These are phyloP conservation scores for Aspergillus novoparasiticus DNA, from an alignment of 2,329 filamentous ascomycete genomes.

Conservation along the genomic window DNA sequence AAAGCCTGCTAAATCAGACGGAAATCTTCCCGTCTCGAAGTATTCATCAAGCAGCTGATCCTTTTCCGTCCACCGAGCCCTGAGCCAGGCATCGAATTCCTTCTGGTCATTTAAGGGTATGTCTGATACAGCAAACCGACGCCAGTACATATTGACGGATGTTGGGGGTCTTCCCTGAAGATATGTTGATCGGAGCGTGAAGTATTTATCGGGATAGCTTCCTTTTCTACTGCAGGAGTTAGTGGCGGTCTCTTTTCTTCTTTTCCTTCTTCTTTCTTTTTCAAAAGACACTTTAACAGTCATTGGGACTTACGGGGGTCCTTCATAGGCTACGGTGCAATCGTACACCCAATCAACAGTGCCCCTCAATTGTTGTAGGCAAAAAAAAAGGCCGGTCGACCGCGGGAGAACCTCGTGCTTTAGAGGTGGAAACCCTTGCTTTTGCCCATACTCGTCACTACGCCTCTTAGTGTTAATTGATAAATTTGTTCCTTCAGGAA, in stretches of 20 bases:
- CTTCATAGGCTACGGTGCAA: slow-evolving; percentile 94
- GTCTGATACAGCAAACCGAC: slow-evolving; percentile 75
- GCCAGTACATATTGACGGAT: slow-evolving; percentile 96
- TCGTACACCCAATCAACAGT: slow-evolving; percentile 68
- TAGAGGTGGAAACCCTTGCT: slow-evolving; percentile 59
- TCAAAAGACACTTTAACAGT: neutral
- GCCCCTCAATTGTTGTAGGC: slow-evolving; percentile 59
- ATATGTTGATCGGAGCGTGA: slow-evolving; percentile 83
- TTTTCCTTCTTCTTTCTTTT: no score
- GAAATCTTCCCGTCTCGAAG: slow-evolving; percentile 75
- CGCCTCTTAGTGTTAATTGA: slow-evolving; percentile 58
- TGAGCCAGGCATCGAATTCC: slow-evolving; percentile 81
- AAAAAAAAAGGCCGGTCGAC: slow-evolving; percentile 64
- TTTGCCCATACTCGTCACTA: slow-evolving; percentile 60
- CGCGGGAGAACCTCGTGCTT: slow-evolving; percentile 63
- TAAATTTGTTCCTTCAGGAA: slow-evolving; percentile 67
- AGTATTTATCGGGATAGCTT: slow-evolving; percentile 86
- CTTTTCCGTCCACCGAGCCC: slow-evolving; percentile 88
- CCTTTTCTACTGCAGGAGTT: slow-evolving; percentile 59
- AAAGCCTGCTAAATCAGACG: slow-evolving; percentile 62
- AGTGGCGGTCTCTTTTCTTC: slow-evolving; percentile 1
- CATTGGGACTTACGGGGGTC: slow-evolving; percentile 71
- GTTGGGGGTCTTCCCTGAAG: slow-evolving; percentile 87
- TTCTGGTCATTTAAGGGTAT: slow-evolving; percentile 77
- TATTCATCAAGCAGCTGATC: slow-evolving; percentile 86